Conservation (phyloP, 352 stramenopile species). For the Elongisporangium undulatum region DNA sequence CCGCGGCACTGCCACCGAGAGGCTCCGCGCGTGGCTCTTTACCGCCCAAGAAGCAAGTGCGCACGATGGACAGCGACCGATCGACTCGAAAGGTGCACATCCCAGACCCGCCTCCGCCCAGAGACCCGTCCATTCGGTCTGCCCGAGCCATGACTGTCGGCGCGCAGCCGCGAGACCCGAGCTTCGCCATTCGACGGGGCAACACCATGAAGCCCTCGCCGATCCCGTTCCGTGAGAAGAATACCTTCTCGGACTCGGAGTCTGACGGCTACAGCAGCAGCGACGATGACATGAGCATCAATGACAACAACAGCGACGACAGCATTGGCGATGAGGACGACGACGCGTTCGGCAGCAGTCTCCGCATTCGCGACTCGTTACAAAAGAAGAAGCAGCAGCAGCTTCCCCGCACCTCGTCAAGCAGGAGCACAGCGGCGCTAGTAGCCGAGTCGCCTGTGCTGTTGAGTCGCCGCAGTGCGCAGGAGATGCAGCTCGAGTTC, state of each 20-base stretch:
- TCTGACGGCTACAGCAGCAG: slow-evolving; percentile 9
- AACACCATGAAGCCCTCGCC: neutral
- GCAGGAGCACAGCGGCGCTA: neutral
- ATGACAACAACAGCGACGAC: slow-evolving; percentile 4
- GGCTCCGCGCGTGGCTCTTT: neutral
- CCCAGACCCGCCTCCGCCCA: neutral
- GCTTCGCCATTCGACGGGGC: neutral
- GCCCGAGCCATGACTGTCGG: slow-evolving; percentile 1
- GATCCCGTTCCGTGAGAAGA: neutral
- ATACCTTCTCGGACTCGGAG: slow-evolving; percentile 7
- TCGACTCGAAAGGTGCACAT: neutral
- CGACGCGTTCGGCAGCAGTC: slow-evolving; percentile 5
- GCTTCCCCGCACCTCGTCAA: slow-evolving; percentile 8
- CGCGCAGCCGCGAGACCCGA: neutral
- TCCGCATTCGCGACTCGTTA: slow-evolving; percentile 12
- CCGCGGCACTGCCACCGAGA: neutral
- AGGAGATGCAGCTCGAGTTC: neutral
- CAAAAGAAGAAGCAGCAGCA: slow-evolving; percentile 34
- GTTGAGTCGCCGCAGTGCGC: neutral
- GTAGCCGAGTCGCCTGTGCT: neutral
- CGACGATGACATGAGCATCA: slow-evolving; percentile 1
- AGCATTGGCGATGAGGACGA: slow-evolving; percentile 1
- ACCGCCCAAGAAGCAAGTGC: neutral
- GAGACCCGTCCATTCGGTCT: neutral
- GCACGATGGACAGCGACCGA: slow-evolving; percentile 4